phyloP scores from a whole-genome alignment of 2,329 filamentous ascomycete genomes.

The Curvularia eragrostidis region DNA sequence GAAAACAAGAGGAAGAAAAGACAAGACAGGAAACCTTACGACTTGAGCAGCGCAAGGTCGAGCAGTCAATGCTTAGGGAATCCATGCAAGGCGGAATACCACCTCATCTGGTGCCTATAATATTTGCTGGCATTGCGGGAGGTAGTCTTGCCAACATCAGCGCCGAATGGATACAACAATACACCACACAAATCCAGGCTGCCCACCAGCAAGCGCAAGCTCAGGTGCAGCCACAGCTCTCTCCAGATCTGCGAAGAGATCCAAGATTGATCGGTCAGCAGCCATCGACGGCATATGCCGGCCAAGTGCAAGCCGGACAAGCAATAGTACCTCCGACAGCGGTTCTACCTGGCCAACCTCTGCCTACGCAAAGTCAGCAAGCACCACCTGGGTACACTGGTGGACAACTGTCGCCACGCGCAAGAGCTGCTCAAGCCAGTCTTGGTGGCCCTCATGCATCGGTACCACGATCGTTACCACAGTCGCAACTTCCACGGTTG shows the following conservation, averaged over 20 bases:
- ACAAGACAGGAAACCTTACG: conserved; percentile 58
- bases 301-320: conserved; percentile 40
- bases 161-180: conserved; percentile 60
- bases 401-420: conserved; percentile 44
- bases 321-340: conserved; percentile 42
- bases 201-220: conserved; percentile 54
- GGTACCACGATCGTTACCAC: conserved; percentile 54
- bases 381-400: conserved; percentile 46
- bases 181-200: conserved; percentile 54
- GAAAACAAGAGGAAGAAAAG: conserved; percentile 62
- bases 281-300: conserved; percentile 41
- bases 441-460: conserved; percentile 49
- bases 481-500: conserved; percentile 58
- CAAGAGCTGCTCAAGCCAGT: conserved; percentile 40
- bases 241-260: conserved; percentile 53
- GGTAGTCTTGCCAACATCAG: conserved; percentile 57
- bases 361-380: conserved; percentile 48
- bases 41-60: conserved; percentile 60
- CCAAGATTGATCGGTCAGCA: conserved; percentile 52
- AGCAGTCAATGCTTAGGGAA: conserved; percentile 60
- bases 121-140: conserved; percentile 61
- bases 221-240: conserved; percentile 49
- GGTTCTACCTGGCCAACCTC: conserved; percentile 49
- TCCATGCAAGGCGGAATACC: conserved; percentile 60
- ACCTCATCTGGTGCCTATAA: conserved; percentile 60